Percentiles rank a stretch among this genome's conserved stretches.
phyloP scores from a whole-genome alignment of 2,329 filamentous ascomycete genomes.

The Blastomyces gilchristii region DNA sequence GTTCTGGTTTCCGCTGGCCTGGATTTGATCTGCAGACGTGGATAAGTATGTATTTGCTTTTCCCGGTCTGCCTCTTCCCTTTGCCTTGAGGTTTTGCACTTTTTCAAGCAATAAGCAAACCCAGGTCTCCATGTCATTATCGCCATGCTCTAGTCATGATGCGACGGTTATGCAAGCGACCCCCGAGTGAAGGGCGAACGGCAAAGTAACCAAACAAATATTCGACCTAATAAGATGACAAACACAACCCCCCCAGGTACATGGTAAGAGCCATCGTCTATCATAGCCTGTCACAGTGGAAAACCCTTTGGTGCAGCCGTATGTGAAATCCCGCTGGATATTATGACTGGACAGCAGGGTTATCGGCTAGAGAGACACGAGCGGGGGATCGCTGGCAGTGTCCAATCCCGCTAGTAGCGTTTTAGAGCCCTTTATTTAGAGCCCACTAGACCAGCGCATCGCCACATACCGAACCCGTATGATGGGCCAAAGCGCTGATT shows the following conservation, averaged over 20 bases:
- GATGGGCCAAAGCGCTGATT: not conserved
- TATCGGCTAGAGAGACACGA: not conserved
- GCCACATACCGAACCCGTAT: not conserved
- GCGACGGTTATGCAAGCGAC: not conserved
- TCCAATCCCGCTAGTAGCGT: not conserved
- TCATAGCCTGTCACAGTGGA: not conserved
- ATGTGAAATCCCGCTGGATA: not conserved
- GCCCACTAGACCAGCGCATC: not conserved
- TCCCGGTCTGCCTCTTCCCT: not conserved
- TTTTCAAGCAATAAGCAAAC: not conserved
- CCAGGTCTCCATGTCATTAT: not conserved
- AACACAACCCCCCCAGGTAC: not conserved
- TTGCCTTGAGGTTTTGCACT: not conserved
- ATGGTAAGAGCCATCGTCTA: not conserved
- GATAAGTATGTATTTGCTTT: not conserved
- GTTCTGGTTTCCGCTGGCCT: not conserved
- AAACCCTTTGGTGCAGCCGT: too few species aligned
- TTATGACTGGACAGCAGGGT: not conserved
- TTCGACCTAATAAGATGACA: not conserved
- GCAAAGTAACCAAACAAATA: not conserved
- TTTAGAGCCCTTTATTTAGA: not conserved
- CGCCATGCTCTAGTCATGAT: not conserved
- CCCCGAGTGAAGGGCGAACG: too few species aligned
- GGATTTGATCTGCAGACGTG: not conserved
- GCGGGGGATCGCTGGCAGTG: not conserved